Evolutionary conservation across 75 land plant species (phyloP).

Genomic region (Pseudotsuga menziesii): DNA sequence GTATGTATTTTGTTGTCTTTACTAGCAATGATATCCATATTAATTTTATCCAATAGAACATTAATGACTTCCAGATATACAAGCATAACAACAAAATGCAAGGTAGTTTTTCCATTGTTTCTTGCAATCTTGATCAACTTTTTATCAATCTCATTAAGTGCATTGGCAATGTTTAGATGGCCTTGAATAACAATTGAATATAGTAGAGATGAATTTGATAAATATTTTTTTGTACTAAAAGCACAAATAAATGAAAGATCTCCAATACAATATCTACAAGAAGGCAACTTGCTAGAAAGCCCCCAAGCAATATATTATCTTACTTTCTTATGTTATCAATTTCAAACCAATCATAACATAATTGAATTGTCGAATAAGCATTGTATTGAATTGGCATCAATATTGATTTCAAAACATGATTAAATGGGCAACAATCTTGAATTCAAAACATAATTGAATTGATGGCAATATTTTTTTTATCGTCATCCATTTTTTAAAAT

Average conservation of each 20-base stretch:
- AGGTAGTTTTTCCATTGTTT: slow-evolving; percentile 54
- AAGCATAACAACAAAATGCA: slow-evolving; percentile 52
- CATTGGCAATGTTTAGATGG: slow-evolving; percentile 36
- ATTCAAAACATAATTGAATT: too few relatives aligned
- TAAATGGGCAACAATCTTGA: too few relatives aligned
- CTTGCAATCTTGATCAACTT: slow-evolving; percentile 36
- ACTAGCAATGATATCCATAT: slow-evolving; percentile 23
- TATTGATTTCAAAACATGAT: too few relatives aligned
- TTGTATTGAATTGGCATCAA: neutral
- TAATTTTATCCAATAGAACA: slow-evolving; percentile 31
- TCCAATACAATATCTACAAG: slow-evolving; percentile 44
- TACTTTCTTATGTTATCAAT: neutral
- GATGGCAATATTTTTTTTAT: too few relatives aligned
- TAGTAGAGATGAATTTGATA: slow-evolving; percentile 11
- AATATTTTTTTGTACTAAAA: slow-evolving; percentile 33
- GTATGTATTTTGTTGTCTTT: slow-evolving; percentile 73
- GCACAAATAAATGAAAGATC: slow-evolving; percentile 32
- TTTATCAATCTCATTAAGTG: slow-evolving; percentile 37
- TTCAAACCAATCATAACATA: neutral
- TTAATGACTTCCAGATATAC: slow-evolving; percentile 49
- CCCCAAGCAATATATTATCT: neutral
- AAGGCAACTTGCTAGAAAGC: neutral
- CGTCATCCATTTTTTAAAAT: too few relatives aligned
- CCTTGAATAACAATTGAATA: slow-evolving; percentile 53
- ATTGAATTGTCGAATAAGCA: neutral